These are phyloP conservation scores for Candida silvicultrix DNA, from an alignment of 805 yeast species.

Conservation along the genomic window DNA sequence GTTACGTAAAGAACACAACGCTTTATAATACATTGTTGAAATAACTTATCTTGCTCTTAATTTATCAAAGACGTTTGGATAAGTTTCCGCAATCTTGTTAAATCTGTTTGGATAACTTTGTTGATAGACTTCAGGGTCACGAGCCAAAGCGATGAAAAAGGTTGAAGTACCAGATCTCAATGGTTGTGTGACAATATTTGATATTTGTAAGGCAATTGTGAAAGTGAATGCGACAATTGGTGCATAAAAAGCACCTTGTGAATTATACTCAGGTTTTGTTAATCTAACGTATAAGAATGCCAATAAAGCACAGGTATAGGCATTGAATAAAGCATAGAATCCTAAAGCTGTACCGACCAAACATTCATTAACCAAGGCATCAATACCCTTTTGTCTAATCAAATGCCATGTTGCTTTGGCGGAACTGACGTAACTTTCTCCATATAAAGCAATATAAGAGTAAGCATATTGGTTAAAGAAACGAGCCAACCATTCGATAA, in stretches of 20 bases:
- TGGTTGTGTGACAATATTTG: constrained; percentile 65
- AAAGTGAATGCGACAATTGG: constrained; percentile 71
- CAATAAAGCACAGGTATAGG: constrained; percentile 56
- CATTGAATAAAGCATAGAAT: constrained; percentile 69
- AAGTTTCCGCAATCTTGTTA: constrained; percentile 55
- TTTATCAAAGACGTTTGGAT: constrained; percentile 64
- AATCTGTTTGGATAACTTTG: constrained; percentile 64
- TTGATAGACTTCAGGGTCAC: constrained; percentile 79
- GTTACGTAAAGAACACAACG: too few species aligned
- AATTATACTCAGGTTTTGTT: constrained; percentile 63
- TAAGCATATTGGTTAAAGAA: constrained; percentile 91
- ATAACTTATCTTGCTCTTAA: constrained; percentile 20
- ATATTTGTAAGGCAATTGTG: constrained; percentile 68
- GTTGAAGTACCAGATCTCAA: constrained; percentile 80
- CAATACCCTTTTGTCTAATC: constrained; percentile 73
- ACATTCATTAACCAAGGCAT: constrained; percentile 80
- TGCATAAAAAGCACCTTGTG: constrained; percentile 55
- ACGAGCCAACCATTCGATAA: constrained; percentile 72
- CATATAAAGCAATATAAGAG: constrained; percentile 82
- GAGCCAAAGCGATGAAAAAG: constrained; percentile 75
- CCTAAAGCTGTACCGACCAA: constrained; percentile 72
- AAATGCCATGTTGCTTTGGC: constrained; percentile 81
- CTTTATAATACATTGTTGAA: not conserved
- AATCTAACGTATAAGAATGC: constrained; percentile 60
- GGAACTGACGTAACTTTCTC: constrained; percentile 65